Evolutionary conservation across 768 basidiomycete genomes (phyloP).

Genomic region (Macrolepiota dolichaula): DNA sequence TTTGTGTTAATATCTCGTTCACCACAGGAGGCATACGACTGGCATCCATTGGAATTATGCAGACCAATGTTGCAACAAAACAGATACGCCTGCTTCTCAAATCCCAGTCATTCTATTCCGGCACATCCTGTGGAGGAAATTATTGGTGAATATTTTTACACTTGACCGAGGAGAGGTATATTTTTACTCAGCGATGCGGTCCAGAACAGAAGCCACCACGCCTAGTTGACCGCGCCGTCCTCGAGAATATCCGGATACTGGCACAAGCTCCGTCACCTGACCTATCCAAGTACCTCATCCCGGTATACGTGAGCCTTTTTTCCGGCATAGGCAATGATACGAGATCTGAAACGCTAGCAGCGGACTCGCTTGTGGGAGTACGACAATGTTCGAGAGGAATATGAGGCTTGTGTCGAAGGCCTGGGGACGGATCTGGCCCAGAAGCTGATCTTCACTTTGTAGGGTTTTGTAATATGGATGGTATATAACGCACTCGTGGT

Average conservation of each 20-base stretch:
- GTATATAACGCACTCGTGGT: not conserved
- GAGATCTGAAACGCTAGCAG: constrained; percentile 1
- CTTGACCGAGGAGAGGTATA: not conserved
- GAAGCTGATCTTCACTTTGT: constrained; percentile 28
- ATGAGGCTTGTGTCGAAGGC: constrained; percentile 39
- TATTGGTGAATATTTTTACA: constrained; percentile 6
- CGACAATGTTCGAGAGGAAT: constrained; percentile 26
- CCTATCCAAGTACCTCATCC: not conserved
- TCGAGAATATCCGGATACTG: constrained; percentile 2
- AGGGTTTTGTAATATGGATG: not conserved
- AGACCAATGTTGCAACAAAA: constrained; percentile 57
- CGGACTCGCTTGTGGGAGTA: constrained; percentile 25
- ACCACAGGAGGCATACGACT: constrained; percentile 69
- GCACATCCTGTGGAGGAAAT: constrained; percentile 22
- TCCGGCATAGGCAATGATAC: not conserved
- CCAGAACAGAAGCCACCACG: constrained; percentile 3
- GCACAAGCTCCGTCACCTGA: not conserved
- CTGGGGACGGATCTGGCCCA: constrained; percentile 40
- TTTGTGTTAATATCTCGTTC: not conserved
- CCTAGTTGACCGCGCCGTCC: not conserved
- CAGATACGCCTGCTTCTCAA: constrained; percentile 68
- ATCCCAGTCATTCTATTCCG: constrained; percentile 52
- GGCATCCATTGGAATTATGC: constrained; percentile 67
- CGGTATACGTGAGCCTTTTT: constrained; percentile 11
- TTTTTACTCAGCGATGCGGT: not conserved